Evolutionary conservation across 2,329 filamentous ascomycete genomes (phyloP), one percentile per base, ranked within the genome.

Genomic region (Phialemonium atrogriseum): DNA sequence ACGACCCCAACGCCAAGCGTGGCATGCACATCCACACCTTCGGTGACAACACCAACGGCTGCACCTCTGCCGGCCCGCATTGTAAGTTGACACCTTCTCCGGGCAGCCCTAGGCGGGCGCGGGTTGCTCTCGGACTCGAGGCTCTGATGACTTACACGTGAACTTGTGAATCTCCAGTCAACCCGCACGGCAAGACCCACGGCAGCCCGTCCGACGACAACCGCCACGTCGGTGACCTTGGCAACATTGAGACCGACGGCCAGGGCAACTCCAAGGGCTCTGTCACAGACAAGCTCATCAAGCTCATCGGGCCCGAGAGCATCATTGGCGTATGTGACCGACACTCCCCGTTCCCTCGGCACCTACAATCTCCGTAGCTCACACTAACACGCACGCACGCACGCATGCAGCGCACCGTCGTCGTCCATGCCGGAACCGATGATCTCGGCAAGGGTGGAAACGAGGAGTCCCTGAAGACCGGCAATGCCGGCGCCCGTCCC

Each of bases 21-120:
- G 91, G 86, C 64, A 87, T 96, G 76, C 91, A 98, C 75, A 80
- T 98, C 57, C 91, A 98, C 73, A 85, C 91, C 63, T 98, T 94
- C 56, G 91, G 91, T 61, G 91, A 96, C 77, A 96, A 96, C 77
- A 96, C 91, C 74, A 98, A 98, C 69, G 91, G 91, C 63, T 98
- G 91, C 84, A 96, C 89, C 47, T 94, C 84, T 47, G 91, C 91
- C 47, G 91, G 91, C 33, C 89, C 91, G 64, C 91, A 98, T 73
- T 98, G 87, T 94, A 70, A 59, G 84, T 67, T 21, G 10, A 10
- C 27, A n/a, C n/a, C n/a, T n/a, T n/a, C n/a, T n/a, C n/a, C n/a
- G n/a, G n/a, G n/a, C n/a, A n/a, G n/a, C n/a, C n/a, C n/a, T n/a
- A n/a, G n/a, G n/a, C n/a, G n/a, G n/a, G n/a, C n/a, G n/a, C n/a